Conservation (phyloP, 2,329 filamentous ascomycete species). For the Fusarium longipes region DNA sequence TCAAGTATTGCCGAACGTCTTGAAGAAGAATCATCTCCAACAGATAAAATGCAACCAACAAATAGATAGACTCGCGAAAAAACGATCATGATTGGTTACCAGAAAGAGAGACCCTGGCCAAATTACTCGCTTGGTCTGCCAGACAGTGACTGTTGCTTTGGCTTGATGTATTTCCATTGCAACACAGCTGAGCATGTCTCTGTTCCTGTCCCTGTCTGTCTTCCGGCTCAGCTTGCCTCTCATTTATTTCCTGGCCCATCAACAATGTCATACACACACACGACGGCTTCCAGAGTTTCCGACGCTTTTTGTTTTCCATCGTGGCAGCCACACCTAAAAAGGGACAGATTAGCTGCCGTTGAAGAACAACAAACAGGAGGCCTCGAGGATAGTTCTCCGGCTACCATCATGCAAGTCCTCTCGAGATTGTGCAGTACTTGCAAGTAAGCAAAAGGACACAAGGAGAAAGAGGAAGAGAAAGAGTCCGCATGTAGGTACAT, state of each 20-base stretch:
- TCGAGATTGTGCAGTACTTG: slow-evolving; percentile 8
- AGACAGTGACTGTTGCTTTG: slow-evolving; percentile 35
- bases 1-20: slow-evolving; percentile 21
- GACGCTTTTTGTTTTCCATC: not conserved
- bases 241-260: not conserved
- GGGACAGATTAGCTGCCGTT: not conserved
- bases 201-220: not conserved
- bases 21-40: not conserved
- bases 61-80: slow-evolving; percentile 32
- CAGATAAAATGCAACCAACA: not conserved
- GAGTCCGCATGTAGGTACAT: slow-evolving; percentile 36
- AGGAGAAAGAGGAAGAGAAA: not conserved
- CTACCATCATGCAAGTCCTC: slow-evolving; percentile 25
- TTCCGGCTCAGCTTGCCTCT: slow-evolving; percentile 21
- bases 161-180: not conserved
- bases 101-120: slow-evolving; percentile 26
- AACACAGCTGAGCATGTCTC: slow-evolving; percentile 19
- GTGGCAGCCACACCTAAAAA: slow-evolving; percentile 20
- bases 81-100: slow-evolving; percentile 35
- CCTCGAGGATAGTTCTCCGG: slow-evolving; percentile 21
- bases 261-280: slow-evolving; percentile 15
- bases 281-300: not conserved
- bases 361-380: slow-evolving; percentile 6
- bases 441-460: not conserved
- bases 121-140: slow-evolving; percentile 43